Evolutionary conservation across 805 yeast species (phyloP), one percentile per base, ranked within the genome.

Genomic region (Lachancea fermentati): DNA sequence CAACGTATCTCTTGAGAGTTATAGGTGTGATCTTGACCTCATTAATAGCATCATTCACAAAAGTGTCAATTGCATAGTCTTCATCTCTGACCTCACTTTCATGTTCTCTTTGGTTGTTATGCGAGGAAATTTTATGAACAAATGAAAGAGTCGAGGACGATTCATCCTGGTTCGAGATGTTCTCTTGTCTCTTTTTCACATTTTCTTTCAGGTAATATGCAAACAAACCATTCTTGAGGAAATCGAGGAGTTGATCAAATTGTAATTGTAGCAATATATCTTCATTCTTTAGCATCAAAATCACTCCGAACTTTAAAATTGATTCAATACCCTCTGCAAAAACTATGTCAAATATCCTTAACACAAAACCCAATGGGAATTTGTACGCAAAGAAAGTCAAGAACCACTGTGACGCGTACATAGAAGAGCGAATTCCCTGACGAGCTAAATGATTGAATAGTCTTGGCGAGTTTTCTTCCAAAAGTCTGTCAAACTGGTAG

Each of bases 341-440:
- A 5, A 93, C 79, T 45, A 86, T 75, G 65, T 93, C 98, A 60
- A 76, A 86, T 30, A 93, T 85, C 46, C 97, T 72, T 48, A 87
- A 66, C 17, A 93, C 97, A 57, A 91, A 81, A 42, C 79, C 85
- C 37, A 89, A 67, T 12, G 98, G 97, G 60, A 93, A 91, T 58
- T 87, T 87, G 68, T 93, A 93, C 5, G 96, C 95, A 64, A 93
- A 93, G 49, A 93, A 73, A 0, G 97, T 93, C 52, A 93, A 71
- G 56, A 93, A 91, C 98, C 98, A 93, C 63, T 93, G 97, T 2
- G 95, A 81, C 0, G 97, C 97, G 68, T 86, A 93, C 97, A 91
- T 91, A 16, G 95, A 82, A 2, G 96, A 84, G 45, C 81, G 75
- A 17, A 93, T 79, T 4, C 97, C 97, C 61, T 91, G 94, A 47